These are phyloP conservation scores for Cinchona pubescens DNA, from an alignment of 257 asterid genomes.

Conservation along the genomic window DNA sequence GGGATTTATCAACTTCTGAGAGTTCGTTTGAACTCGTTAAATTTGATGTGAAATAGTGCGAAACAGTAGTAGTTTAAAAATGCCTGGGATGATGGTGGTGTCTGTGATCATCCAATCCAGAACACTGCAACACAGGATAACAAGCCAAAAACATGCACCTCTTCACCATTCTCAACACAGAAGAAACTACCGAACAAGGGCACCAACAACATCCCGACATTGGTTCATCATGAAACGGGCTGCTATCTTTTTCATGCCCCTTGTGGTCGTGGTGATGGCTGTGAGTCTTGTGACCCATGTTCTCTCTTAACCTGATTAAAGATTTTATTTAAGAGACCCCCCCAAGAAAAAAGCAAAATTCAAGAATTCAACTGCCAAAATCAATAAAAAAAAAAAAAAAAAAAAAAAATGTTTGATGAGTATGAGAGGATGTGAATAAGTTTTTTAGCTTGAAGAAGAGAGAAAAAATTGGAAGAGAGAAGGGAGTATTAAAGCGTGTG, in stretches of 20 bases:
- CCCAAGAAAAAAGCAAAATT: background rate
- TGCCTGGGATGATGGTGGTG: conserved; percentile 51
- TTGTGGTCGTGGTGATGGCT: conserved; percentile 21
- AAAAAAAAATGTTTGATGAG: no score
- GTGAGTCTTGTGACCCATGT: conserved; percentile 25
- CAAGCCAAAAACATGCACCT: conserved; percentile 52
- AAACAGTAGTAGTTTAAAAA: conserved; percentile 18
- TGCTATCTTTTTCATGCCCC: conserved; percentile 6
- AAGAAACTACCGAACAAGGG: conserved; percentile 39
- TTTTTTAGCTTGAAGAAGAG: no score
- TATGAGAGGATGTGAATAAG: no score
- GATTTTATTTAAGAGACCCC: no score
- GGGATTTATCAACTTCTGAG: background rate
- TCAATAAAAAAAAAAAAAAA: background rate
- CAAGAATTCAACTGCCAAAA: background rate
- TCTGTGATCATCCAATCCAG: conserved; percentile 52
- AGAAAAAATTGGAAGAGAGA: background rate
- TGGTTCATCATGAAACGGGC: conserved; percentile 28
- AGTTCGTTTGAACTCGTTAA: background rate
- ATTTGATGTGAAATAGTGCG: background rate
- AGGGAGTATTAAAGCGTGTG: no score
- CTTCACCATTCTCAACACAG: conserved; percentile 26
- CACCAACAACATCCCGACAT: conserved; percentile 39
- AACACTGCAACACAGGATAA: conserved; percentile 65
- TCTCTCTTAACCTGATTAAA: background rate